These are phyloP conservation scores for Plantago lanceolata DNA, from an alignment of 305 asterid species.

Conservation along the genomic window DNA sequence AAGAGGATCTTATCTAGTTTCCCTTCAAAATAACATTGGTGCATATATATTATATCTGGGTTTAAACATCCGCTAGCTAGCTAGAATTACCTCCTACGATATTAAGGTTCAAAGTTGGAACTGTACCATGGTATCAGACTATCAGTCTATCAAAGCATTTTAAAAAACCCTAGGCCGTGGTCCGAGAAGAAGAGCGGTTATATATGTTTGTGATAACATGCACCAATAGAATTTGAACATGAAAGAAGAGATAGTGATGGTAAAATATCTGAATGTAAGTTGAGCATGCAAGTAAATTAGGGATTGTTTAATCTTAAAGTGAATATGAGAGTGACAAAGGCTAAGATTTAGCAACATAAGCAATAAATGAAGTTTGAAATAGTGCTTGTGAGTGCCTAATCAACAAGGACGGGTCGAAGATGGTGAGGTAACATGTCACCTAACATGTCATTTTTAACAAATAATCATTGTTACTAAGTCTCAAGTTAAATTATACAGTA, in stretches of 20 bases:
- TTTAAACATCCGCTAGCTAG: too few species aligned
- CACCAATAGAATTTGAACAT: too few species aligned
- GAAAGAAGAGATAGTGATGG: neutral
- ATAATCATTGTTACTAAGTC: conserved; percentile 2
- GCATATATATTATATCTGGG: too few species aligned
- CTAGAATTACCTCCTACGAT: too few species aligned
- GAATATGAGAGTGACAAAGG: neutral
- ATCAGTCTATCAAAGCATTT: too few species aligned
- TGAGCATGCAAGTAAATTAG: conserved; percentile 3
- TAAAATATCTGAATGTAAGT: conserved; percentile 8
- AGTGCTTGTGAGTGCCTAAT: neutral
- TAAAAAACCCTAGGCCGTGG: too few species aligned
- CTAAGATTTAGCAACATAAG: conserved; percentile 5
- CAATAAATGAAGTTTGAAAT: neutral
- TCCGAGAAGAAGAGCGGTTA: too few species aligned
- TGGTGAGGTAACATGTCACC: conserved; percentile 9
- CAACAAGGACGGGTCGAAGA: conserved; percentile 6
- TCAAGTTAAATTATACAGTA: neutral
- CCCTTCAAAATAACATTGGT: too few species aligned
- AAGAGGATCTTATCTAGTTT: too few species aligned
- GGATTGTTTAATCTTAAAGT: neutral
- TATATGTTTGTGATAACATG: too few species aligned
- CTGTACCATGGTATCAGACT: too few species aligned
- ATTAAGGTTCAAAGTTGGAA: too few species aligned
- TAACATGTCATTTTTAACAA: conserved; percentile 5